These are phyloP conservation scores for Tolypocladium inflatum DNA, from an alignment of 2,329 filamentous ascomycete genomes.

Conservation along the genomic window DNA sequence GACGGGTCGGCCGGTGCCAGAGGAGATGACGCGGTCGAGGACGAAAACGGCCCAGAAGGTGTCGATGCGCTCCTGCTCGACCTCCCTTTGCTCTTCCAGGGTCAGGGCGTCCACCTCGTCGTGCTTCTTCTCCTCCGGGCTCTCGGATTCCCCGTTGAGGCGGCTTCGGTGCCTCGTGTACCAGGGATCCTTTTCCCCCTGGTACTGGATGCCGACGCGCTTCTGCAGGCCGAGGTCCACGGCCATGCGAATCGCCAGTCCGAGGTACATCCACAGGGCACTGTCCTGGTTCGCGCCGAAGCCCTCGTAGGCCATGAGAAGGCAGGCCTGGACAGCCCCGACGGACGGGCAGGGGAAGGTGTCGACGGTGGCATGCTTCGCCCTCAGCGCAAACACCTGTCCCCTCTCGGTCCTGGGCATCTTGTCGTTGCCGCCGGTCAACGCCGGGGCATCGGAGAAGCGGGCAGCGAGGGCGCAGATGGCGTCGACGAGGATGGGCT, in stretches of 20 bases:
- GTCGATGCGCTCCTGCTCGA: conserved; percentile 74
- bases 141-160: conserved; percentile 20
- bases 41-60: conserved; percentile 90
- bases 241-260: conserved; percentile 75
- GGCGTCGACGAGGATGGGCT: conserved; percentile 77
- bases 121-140: conserved; percentile 30
- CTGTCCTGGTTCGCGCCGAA: conserved; percentile 86
- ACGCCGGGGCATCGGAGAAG: conserved; percentile 55
- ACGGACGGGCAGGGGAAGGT: conserved; percentile 76
- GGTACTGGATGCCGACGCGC: conserved; percentile 60
- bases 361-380: conserved; percentile 74
- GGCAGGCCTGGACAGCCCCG: conserved; percentile 72
- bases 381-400: conserved; percentile 68
- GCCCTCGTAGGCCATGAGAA: conserved; percentile 79
- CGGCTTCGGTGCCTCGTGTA: conserved; percentile 35
- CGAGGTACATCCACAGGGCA: conserved; percentile 88
- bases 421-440: conserved; percentile 38
- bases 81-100: conserved; percentile 47
- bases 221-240: conserved; percentile 76
- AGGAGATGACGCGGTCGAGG: conserved; percentile 78
- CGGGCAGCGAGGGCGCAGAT: conserved; percentile 75
- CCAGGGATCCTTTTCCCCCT: conserved; percentile 42
- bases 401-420: conserved; percentile 58
- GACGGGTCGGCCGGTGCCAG: conserved; percentile 74
- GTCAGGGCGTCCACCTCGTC: conserved; percentile 29